These are phyloP conservation scores for Aspergillus carlsbadensis DNA, from an alignment of 495 filamentous ascomycete species.

Conservation along the genomic window DNA sequence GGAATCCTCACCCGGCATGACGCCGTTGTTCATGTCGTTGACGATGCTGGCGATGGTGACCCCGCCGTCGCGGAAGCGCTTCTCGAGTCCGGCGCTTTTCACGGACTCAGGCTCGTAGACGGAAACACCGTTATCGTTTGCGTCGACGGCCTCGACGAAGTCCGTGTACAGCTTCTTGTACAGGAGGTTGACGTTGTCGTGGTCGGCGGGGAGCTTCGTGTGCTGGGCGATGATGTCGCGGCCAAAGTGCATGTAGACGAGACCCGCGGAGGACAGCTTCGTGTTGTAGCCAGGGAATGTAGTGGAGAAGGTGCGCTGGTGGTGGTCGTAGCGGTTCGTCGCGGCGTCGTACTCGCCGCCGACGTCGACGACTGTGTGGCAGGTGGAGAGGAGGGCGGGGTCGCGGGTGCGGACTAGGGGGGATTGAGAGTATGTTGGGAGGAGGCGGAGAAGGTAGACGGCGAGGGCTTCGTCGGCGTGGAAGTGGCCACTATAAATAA, in stretches of 20 bases:
- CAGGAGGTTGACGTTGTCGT: constrained; percentile 66
- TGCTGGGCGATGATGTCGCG: constrained; percentile 72
- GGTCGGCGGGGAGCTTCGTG: constrained; percentile 59
- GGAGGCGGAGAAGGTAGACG: constrained; percentile 87
- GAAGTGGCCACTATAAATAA: constrained; percentile 73
- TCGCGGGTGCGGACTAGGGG: constrained; percentile 86
- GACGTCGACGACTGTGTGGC: constrained; percentile 95
- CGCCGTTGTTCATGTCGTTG: constrained; percentile 69
- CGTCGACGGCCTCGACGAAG: constrained; percentile 95
- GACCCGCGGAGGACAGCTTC: constrained; percentile 87
- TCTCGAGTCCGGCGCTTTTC: constrained; percentile 63
- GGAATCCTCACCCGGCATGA: constrained; percentile 45
- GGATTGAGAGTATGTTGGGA: constrained; percentile 75
- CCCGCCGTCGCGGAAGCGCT: constrained; percentile 75
- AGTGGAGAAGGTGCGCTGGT: constrained; percentile 86
- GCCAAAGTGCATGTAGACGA: constrained; percentile 96
- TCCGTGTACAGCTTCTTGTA: constrained; percentile 88
- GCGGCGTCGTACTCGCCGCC: constrained; percentile 82
- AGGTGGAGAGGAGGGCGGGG: constrained; percentile 69
- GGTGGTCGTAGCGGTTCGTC: constrained; percentile 86
- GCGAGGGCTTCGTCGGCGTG: constrained; percentile 99
- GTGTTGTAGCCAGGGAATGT: constrained; percentile 75
- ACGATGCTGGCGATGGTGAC: constrained; percentile 84
- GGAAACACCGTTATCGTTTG: constrained; percentile 92
- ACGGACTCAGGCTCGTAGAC: constrained; percentile 69